A percentile compares a stretch with the other conserved stretches of the same genome.
phyloP scores from a whole-genome alignment of 371 early-diverging fungal genomes.

The Mucor lusitanicus region DNA sequence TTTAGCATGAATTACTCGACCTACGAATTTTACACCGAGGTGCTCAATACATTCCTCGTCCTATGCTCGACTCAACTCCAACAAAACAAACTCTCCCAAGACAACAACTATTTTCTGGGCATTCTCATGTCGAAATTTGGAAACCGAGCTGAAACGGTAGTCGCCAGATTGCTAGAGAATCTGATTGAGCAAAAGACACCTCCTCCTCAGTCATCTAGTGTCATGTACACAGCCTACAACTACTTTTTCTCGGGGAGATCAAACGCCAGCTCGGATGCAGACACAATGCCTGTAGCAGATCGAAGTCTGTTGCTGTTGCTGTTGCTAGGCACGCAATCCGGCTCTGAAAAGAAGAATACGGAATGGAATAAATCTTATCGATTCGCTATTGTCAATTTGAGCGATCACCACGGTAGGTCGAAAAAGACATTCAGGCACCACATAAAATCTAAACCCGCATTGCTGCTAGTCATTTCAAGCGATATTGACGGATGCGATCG shows the following conservation, averaged over 20 bases:
- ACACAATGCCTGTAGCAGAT: slow-evolving; percentile 62
- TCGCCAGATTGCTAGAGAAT: slow-evolving; percentile 62
- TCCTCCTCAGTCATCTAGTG: slow-evolving; percentile 62
- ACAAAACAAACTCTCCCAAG: slow-evolving; percentile 33
- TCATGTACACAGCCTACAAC: slow-evolving; percentile 70
- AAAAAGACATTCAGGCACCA: not conserved
- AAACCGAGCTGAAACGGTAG: slow-evolving; percentile 59
- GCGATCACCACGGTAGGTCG: slow-evolving; percentile 60
- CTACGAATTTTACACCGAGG: slow-evolving; percentile 75
- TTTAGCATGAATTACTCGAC: slow-evolving; percentile 54
- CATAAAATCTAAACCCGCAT: too few relatives aligned
- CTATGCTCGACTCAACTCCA: slow-evolving; percentile 69
- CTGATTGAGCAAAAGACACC: slow-evolving; percentile 62
- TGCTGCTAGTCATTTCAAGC: slow-evolving; percentile 17
- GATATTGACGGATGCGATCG: slow-evolving; percentile 24
- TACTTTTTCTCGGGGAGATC: slow-evolving; percentile 61
- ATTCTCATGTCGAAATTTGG: slow-evolving; percentile 58
- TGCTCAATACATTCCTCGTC: slow-evolving; percentile 63
- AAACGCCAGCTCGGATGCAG: slow-evolving; percentile 42
- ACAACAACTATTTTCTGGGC: slow-evolving; percentile 66
- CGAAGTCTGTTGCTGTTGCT: slow-evolving; percentile 64
- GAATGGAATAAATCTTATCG: slow-evolving; percentile 47
- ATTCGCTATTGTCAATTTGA: slow-evolving; percentile 51
- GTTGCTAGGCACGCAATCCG: slow-evolving; percentile 42
- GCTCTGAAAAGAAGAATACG: not conserved